A percentile compares a stretch with the other conserved stretches of the same genome.
phyloP scores from a whole-genome alignment of 2,329 filamentous ascomycete genomes.

The Talaromyces verruculosus region DNA sequence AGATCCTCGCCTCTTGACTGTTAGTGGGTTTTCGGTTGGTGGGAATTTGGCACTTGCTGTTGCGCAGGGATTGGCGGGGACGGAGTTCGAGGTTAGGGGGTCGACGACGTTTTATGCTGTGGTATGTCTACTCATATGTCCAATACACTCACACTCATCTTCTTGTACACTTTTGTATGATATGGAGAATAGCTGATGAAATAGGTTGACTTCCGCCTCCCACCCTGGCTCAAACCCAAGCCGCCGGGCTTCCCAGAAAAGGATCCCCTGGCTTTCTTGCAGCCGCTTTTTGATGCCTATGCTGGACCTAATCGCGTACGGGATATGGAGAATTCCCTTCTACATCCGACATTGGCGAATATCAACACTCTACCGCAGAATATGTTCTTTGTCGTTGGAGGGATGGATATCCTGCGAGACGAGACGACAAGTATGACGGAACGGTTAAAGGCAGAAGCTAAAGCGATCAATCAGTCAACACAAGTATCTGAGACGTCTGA shows the following conservation, averaged over 20 bases:
- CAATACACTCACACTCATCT: not conserved
- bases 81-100: constrained; percentile 36
- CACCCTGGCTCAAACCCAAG: constrained; percentile 44
- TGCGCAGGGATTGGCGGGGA: constrained; percentile 27
- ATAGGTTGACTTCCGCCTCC: constrained; percentile 42
- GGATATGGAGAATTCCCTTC: not conserved
- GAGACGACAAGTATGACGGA: not conserved
- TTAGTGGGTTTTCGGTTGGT: constrained; percentile 49
- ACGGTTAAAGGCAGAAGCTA: not conserved
- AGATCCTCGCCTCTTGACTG: constrained; percentile 38
- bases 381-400: not conserved
- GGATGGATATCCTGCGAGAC: not conserved
- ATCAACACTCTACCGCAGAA: not conserved
- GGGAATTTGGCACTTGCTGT: constrained; percentile 46
- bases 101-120: constrained; percentile 44
- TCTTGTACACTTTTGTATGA: too few species aligned
- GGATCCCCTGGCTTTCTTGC: constrained; percentile 43
- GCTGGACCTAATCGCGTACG: constrained; percentile 27
- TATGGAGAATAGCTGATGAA: not conserved
- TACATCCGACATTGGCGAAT: not conserved
- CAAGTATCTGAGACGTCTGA: not conserved
- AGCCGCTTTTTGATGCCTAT: constrained; percentile 49
- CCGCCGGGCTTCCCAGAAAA: constrained; percentile 34
- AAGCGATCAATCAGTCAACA: not conserved
- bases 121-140: constrained; percentile 13